These are phyloP conservation scores for Neofusicoccum ribis DNA, from an alignment of 2,329 filamentous ascomycete genomes.

Conservation along the genomic window DNA sequence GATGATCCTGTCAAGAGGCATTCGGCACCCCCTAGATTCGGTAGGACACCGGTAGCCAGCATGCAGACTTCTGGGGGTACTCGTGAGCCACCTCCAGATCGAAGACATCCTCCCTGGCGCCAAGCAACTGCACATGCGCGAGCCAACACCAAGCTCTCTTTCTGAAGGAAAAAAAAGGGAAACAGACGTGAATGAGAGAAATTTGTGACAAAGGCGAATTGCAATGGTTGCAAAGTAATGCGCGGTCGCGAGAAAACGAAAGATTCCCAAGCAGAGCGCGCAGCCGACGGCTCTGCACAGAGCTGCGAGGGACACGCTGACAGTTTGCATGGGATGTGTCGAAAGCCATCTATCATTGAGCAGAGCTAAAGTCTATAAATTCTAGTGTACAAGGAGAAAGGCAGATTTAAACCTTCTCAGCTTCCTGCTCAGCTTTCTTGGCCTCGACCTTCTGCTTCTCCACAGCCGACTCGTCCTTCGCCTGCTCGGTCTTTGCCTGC, in stretches of 20 bases:
- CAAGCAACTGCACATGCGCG: not conserved
- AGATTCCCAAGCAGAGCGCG: too few relatives aligned
- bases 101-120: not conserved
- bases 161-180: not conserved
- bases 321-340: not conserved
- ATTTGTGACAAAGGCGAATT: too few relatives aligned
- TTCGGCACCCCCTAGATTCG: too few relatives aligned
- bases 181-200: too few relatives aligned
- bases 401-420: constrained; percentile 13
- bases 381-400: constrained; percentile 15
- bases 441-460: constrained; percentile 16
- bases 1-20: too few relatives aligned
- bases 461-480: not conserved
- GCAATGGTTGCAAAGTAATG: too few relatives aligned
- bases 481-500: not conserved
- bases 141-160: not conserved
- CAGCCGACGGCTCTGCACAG: too few relatives aligned
- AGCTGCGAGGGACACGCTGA: too few relatives aligned
- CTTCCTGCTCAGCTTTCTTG: constrained; percentile 20
- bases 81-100: not conserved
- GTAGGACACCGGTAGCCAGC: too few relatives aligned
- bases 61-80: too few relatives aligned
- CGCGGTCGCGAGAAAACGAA: too few relatives aligned
- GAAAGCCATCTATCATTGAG: constrained; percentile 17
- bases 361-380: constrained; percentile 16